Evolutionary conservation across 1,139 yeast species (phyloP).

Genomic region (Blastobotrys petasosporus): DNA sequence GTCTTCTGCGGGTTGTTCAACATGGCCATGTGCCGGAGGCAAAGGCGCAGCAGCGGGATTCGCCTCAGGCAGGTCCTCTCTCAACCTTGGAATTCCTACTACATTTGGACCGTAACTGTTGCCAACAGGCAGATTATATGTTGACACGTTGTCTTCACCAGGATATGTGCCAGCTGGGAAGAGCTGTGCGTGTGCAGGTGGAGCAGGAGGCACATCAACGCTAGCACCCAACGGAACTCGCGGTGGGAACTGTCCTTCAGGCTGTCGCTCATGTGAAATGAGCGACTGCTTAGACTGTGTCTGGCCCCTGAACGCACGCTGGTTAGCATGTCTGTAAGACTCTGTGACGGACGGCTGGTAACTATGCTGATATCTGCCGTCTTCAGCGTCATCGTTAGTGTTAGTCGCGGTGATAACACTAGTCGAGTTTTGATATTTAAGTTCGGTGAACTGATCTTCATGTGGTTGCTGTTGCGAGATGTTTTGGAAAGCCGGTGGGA

Average conservation of each 20-base stretch:
- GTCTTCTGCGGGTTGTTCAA: background rate
- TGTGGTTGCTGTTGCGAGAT: slow-evolving; percentile 4
- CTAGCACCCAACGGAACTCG: slow-evolving; percentile 13
- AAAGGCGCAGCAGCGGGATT: background rate
- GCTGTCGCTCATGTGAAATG: background rate
- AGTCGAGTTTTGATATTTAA: slow-evolving; percentile 16
- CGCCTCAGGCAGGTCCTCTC: slow-evolving; percentile 4
- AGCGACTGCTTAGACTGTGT: background rate
- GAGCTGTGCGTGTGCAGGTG: slow-evolving; percentile 9
- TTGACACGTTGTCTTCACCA: slow-evolving; percentile 28
- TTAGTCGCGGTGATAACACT: slow-evolving; percentile 5
- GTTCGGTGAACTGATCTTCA: slow-evolving; percentile 18
- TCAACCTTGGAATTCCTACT: slow-evolving; percentile 21
- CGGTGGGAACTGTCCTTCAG: slow-evolving; percentile 20
- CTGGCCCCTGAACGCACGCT: slow-evolving; percentile 11
- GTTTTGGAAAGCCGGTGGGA: slow-evolving; percentile 10
- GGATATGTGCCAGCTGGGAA: slow-evolving; percentile 32
- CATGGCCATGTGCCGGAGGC: background rate
- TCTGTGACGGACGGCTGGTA: slow-evolving; percentile 7
- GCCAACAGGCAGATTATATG: slow-evolving; percentile 19
- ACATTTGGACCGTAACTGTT: slow-evolving; percentile 31
- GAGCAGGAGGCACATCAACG: too few species aligned
- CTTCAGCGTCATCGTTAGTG: slow-evolving; percentile 11
- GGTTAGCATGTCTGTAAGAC: slow-evolving; percentile 14
- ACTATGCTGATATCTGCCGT: background rate